Percentiles rank a stretch among this genome's conserved stretches.
These are phyloP conservation scores for Paraconiothyrium brasiliense DNA, from an alignment of 2,329 filamentous ascomycete genomes.

Conservation along the genomic window DNA sequence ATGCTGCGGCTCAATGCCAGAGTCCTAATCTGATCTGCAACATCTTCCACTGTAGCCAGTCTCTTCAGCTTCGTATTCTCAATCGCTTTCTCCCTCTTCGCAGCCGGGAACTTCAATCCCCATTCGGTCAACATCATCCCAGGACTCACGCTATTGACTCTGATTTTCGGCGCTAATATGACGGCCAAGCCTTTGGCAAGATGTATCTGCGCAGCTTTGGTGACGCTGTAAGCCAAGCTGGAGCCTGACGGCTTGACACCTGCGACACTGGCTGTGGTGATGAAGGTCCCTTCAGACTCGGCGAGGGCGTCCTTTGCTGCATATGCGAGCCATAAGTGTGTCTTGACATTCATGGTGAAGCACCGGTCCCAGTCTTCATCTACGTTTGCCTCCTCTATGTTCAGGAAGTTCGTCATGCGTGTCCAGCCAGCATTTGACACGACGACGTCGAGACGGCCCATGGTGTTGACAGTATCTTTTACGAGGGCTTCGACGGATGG, in stretches of 20 bases:
- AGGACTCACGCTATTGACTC: slow-evolving; percentile 71
- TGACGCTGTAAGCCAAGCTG: slow-evolving; percentile 77
- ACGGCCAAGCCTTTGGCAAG: slow-evolving; percentile 71
- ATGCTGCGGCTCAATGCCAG: slow-evolving; percentile 47
- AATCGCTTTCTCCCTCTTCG: slow-evolving; percentile 54
- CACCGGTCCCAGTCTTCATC: slow-evolving; percentile 74
- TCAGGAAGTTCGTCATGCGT: slow-evolving; percentile 65
- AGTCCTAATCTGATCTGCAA: slow-evolving; percentile 47
- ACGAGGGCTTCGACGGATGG: slow-evolving; percentile 55
- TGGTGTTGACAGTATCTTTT: slow-evolving; percentile 53
- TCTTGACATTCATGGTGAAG: slow-evolving; percentile 69
- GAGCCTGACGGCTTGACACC: slow-evolving; percentile 72
- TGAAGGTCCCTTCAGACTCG: slow-evolving; percentile 67
- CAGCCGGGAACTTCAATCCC: slow-evolving; percentile 58
- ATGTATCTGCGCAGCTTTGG: slow-evolving; percentile 78
- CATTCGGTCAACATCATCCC: slow-evolving; percentile 70
- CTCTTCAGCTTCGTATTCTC: slow-evolving; percentile 59
- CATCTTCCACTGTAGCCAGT: slow-evolving; percentile 63
- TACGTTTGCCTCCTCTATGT: slow-evolving; percentile 66
- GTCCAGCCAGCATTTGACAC: slow-evolving; percentile 68
- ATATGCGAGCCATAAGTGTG: slow-evolving; percentile 62
- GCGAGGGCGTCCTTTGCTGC: slow-evolving; percentile 68
- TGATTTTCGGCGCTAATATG: slow-evolving; percentile 68
- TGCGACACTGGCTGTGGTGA: slow-evolving; percentile 71
- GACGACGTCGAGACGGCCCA: slow-evolving; percentile 60